Base-by-base conservation (phyloP, 2,329 filamentous ascomycete species). In the Colletotrichum graminicola region DNA sequence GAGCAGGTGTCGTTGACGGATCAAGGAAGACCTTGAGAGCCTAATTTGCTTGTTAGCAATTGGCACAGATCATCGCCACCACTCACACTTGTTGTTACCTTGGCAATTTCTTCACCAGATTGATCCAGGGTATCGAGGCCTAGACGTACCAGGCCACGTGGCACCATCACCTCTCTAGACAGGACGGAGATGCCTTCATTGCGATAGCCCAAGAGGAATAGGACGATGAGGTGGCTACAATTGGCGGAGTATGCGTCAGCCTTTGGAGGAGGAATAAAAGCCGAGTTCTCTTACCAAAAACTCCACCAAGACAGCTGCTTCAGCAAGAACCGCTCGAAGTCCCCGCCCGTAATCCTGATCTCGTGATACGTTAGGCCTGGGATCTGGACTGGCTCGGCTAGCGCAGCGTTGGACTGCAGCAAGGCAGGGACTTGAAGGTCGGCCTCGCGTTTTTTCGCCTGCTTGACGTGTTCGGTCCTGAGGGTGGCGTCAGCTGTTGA, bases 381-480 rank as follows among this genome's bases (percentile, higher is more conserved):
- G 62, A 95, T 91, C 73, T 90, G 85, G 54, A 90, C 77, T 0
- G 90, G 85, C 75, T 88, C 85, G 32, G 87, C 83, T 41, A 87
- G 81, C 5, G 85, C 82, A 26, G 85, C 78, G 75, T 89, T 88
- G 67, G 82, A 83, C 75, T 83, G 82, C n/a, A 84, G 74, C 52
- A 83, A 80, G 18, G 84, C 82, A 3, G 85, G 84, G 10, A 80
- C 76, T 61, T 81, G 79, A 60, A 85, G 78, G 72, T 85, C 84
- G 6, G 84, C 82, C 61, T 86, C 79, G 39, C 87, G 87, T 78
- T 92, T 93, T 70, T 89, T 85, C 16, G 88, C 87, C 76, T 92
- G 91, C 77, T 90, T 89, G 73, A 89, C 84, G 76, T 94, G 92
- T 80, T 95, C 93, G 29, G 93, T 94, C 75, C 91, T 93, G 23